A percentile compares a stretch with the other conserved stretches of the same genome.
Evolutionary conservation across 345 rosid genomes (phyloP).

Genomic region (Tarenaya hassleriana): DNA sequence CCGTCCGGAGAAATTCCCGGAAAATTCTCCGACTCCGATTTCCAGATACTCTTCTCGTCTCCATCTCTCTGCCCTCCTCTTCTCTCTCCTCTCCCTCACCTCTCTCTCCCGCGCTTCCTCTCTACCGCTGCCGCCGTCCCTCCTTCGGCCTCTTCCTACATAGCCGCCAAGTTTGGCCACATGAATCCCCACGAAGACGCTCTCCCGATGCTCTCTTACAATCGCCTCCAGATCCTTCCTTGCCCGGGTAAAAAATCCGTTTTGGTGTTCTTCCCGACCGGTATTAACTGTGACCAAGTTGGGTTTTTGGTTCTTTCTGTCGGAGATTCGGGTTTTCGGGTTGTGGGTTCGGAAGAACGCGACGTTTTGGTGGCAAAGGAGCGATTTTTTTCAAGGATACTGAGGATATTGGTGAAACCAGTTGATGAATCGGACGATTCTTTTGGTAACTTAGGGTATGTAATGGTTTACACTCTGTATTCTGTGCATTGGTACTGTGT

Average conservation of each 20-base stretch:
- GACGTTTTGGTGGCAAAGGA: slow-evolving; percentile 32
- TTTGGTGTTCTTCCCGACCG: slow-evolving; percentile 56
- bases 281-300: slow-evolving; percentile 50
- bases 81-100: slow-evolving; percentile 38
- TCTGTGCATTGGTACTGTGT: slow-evolving; percentile 57
- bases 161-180: slow-evolving; percentile 25
- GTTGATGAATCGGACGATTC: slow-evolving; percentile 22
- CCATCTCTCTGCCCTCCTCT: slow-evolving; percentile 37
- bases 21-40: slow-evolving; percentile 24
- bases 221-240: slow-evolving; percentile 51
- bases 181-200: slow-evolving; percentile 17
- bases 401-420: slow-evolving; percentile 45
- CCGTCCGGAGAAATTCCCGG: neutral
- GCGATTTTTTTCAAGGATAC: slow-evolving; percentile 31
- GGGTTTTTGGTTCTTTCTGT: slow-evolving; percentile 46
- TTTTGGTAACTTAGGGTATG: slow-evolving; percentile 36
- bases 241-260: slow-evolving; percentile 23
- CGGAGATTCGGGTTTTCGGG: slow-evolving; percentile 26
- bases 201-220: slow-evolving; percentile 28
- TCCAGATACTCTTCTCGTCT: slow-evolving; percentile 35
- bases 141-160: slow-evolving; percentile 30
- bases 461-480: slow-evolving; percentile 42
- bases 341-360: slow-evolving; percentile 27
- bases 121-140: slow-evolving; percentile 35
- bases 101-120: slow-evolving; percentile 47